Evolutionary conservation across 306 rosid species (phyloP).

Genomic region (Fragaria iinumae): DNA sequence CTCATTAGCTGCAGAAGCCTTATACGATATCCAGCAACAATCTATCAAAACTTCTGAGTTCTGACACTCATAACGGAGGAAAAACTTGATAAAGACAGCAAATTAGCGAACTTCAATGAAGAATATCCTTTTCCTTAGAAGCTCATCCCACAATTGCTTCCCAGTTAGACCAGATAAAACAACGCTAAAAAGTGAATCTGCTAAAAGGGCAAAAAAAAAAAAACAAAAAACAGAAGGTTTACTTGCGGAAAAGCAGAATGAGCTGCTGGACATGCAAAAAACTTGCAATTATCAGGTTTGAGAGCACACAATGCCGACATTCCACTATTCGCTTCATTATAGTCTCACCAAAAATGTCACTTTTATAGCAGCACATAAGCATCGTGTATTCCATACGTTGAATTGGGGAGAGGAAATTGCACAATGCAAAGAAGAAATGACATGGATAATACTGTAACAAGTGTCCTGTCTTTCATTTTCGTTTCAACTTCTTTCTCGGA

Average conservation of each 20-base stretch:
- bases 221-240: neutral
- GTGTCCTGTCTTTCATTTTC: slow-evolving; percentile 15
- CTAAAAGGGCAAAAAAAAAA: neutral
- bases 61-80: too few species aligned
- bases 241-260: neutral
- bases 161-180: neutral
- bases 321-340: neutral
- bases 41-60: neutral
- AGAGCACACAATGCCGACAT: neutral
- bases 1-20: too few species aligned
- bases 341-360: neutral
- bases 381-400: neutral
- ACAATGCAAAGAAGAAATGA: neutral
- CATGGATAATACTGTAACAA: neutral
- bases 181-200: neutral
- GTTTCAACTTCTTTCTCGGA: slow-evolving; percentile 41
- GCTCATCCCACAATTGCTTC: neutral
- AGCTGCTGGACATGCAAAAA: neutral
- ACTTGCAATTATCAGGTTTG: neutral
- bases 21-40: neutral
- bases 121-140: neutral
- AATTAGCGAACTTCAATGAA: neutral
- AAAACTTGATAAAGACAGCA: neutral
- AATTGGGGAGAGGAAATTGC: neutral
- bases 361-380: neutral